A percentile compares a stretch with the other conserved stretches of the same genome.
These are phyloP conservation scores for Globisporangium iwayamae DNA, from an alignment of 352 stramenopile genomes.

Conservation along the genomic window DNA sequence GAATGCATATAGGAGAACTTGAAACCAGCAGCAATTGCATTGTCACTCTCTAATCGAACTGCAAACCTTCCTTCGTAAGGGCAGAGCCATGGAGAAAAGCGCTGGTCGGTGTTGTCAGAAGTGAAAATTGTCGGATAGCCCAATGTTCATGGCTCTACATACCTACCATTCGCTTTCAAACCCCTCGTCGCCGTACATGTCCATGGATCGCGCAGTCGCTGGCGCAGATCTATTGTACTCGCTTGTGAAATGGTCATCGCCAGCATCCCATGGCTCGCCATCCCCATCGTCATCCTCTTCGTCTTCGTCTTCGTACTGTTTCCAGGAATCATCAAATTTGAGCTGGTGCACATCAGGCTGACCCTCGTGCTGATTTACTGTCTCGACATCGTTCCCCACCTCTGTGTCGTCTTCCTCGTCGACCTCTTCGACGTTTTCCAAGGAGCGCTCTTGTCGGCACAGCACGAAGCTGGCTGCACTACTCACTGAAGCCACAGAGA, in stretches of 20 bases:
- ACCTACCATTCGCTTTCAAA: slow-evolving; percentile 51
- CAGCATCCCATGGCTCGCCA: slow-evolving; percentile 10
- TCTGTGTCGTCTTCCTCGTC: slow-evolving; percentile 10
- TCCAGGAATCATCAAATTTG: slow-evolving; percentile 21
- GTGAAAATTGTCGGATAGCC: neutral
- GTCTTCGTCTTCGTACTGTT: slow-evolving; percentile 31
- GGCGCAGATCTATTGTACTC: slow-evolving; percentile 6
- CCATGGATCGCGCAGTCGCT: slow-evolving; percentile 19
- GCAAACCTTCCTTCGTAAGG: neutral
- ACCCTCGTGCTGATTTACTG: neutral
- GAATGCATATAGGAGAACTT: neutral
- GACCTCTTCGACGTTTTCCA: slow-evolving; percentile 17
- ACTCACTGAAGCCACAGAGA: neutral
- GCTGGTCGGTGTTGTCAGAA: neutral
- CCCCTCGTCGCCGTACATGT: slow-evolving; percentile 49
- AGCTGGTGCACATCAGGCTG: neutral
- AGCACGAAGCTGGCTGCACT: slow-evolving; percentile 5
- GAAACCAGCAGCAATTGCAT: neutral
- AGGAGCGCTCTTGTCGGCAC: slow-evolving; percentile 4
- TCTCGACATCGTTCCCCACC: neutral
- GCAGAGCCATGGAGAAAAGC: no score
- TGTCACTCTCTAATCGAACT: neutral
- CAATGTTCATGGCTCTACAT: neutral
- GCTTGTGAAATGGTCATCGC: slow-evolving; percentile 13
- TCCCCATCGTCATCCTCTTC: slow-evolving; percentile 21